phyloP scores from a whole-genome alignment of 1,284 basidiomycete species.

The Ustilago hordei region DNA sequence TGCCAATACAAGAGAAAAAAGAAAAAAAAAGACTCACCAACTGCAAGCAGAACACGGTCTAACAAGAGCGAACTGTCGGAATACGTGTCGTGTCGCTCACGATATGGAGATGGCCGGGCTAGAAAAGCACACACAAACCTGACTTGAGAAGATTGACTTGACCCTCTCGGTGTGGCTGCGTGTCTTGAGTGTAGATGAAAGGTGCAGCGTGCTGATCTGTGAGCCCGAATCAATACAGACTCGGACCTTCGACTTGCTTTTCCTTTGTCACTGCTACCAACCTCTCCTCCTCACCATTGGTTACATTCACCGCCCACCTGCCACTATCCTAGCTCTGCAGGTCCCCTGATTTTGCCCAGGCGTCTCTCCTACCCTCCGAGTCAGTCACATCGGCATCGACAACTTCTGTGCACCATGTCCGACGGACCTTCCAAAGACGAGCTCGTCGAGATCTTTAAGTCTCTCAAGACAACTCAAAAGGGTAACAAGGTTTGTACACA shows the following conservation, averaged over 20 bases:
- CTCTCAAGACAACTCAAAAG: slow-evolving; percentile 61
- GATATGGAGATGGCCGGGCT: background rate
- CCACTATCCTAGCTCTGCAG: background rate
- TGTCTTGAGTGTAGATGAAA: slow-evolving; percentile 1
- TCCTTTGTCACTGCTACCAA: background rate
- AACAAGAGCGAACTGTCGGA: background rate
- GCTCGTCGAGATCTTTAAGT: slow-evolving; percentile 69
- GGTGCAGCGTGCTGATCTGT: slow-evolving; percentile 3
- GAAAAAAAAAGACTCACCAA: too few species aligned
- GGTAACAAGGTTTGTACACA: slow-evolving; percentile 55
- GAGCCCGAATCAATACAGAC: background rate
- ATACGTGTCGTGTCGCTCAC: slow-evolving; percentile 3
- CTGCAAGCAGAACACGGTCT: background rate
- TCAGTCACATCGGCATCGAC: background rate
- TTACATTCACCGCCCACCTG: background rate
- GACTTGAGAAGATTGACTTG: background rate
- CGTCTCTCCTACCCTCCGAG: background rate
- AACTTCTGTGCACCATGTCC: slow-evolving; percentile 40
- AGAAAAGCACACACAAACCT: background rate
- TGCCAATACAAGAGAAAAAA: too few species aligned
- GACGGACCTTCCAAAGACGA: slow-evolving; percentile 64
- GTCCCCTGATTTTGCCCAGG: background rate
- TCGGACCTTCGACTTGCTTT: slow-evolving; percentile 1
- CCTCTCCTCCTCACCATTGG: background rate
- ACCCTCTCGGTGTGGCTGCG: background rate